Base-by-base conservation (phyloP, 2,329 filamentous ascomycete genomes). In the Calonectria honghensis region DNA sequence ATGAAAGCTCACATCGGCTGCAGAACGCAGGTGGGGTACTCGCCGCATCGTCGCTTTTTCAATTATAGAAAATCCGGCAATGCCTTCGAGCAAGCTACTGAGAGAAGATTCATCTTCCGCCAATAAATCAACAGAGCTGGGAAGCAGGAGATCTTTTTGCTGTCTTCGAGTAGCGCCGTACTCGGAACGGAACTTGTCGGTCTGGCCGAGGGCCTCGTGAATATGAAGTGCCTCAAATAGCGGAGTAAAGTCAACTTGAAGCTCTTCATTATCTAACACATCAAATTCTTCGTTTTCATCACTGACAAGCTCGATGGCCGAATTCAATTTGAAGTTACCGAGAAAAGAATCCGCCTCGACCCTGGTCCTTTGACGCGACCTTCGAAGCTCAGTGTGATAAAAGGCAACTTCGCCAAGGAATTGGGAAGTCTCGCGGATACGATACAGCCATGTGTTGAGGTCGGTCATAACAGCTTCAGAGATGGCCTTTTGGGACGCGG, bases 381-480 rank as follows among this genome's bases (percentile, higher is more conserved):
- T 91, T 57, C 97, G 92, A 83, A 97, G 91, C 80, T 98, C 94
- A 0, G 97, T 99, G 82, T 98, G 96, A 82, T 97, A 98, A 83
- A 99, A 97, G 5, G 97, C 96, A 9, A 99, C 95, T 84, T 99
- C 97, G 6, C 97, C 97, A 10, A 99, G 87, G 77, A 98, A 98
- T 79, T 98, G 96, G 1, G 97, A 98, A 24, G 96, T 98, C 85
- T 99, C 97, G 80, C 97, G 93, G 76, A 99, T 98, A 29, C 95
- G 93, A 82, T 94, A 99, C 13, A 99, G 89, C 97, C 97, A 99
- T 0, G 96, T 98, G 82, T 98, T 98, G 70, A 99, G 87, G 85
- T 99, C 97, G 2, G 92, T 94, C 95, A 98, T 98, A 78, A 99
- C 97, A 18, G 96, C 96, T 85, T 98, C 96, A 5, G 96, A 96